phyloP scores from a whole-genome alignment of 2,329 filamentous ascomycete genomes.

The Ophiostoma himal-ulmi region DNA sequence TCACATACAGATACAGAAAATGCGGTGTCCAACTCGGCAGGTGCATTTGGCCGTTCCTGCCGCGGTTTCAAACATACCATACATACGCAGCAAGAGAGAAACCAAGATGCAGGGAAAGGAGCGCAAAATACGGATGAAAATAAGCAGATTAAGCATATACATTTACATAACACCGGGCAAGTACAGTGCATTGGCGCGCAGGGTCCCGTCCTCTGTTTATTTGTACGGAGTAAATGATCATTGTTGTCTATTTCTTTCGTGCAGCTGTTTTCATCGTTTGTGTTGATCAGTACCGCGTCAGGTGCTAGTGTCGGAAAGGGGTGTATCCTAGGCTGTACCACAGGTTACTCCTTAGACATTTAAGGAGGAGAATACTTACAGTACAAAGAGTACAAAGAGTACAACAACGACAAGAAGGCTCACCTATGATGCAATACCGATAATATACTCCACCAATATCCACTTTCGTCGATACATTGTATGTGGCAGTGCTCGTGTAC shows the following conservation, averaged over 20 bases:
- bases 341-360: background rate
- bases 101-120: background rate
- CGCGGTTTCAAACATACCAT: slow-evolving; percentile 1
- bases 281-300: background rate
- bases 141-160: background rate
- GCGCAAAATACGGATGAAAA: background rate
- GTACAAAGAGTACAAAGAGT: background rate
- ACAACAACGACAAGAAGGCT: slow-evolving; percentile 9
- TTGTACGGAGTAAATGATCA: background rate
- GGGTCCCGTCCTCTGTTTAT: background rate
- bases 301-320: background rate
- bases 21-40: background rate
- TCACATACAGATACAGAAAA: background rate
- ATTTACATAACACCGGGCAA: background rate
- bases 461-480: slow-evolving; percentile 11
- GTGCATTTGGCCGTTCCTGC: background rate
- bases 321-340: background rate
- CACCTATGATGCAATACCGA: slow-evolving; percentile 16
- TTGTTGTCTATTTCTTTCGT: background rate
- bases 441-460: background rate
- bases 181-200: background rate
- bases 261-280: background rate
- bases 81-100: background rate
- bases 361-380: background rate
- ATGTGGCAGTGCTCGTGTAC: slow-evolving; percentile 7